Percentiles rank a stretch among this genome's conserved stretches.
These are phyloP conservation scores for Cupressus sempervirens DNA, from an alignment of 75 land plant species.

Conservation along the genomic window DNA sequence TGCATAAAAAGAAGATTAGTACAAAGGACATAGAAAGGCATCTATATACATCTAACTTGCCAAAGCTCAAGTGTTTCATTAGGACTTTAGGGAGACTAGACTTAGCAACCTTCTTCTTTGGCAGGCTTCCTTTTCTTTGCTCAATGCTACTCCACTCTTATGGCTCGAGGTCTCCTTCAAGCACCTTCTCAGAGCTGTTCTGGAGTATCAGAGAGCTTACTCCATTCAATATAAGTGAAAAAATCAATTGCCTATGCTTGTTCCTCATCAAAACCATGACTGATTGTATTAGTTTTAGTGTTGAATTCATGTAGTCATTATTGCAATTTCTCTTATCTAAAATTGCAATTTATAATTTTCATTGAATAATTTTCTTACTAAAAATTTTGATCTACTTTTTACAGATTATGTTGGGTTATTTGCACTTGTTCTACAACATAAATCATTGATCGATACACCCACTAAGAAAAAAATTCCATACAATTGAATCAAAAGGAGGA, in stretches of 20 bases:
- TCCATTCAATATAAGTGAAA: conserved; percentile 7
- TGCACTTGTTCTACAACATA: too few species aligned
- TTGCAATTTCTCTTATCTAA: too few species aligned
- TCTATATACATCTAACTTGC: conserved; percentile 28
- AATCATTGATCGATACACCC: too few species aligned
- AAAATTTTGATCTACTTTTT: too few species aligned
- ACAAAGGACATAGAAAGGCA: conserved; percentile 21
- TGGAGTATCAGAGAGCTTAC: conserved; percentile 34
- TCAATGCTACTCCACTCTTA: conserved; percentile 20
- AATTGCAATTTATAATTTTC: too few species aligned
- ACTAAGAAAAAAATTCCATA: too few species aligned
- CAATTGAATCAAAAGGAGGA: too few species aligned
- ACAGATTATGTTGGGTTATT: too few species aligned
- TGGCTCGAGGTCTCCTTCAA: conserved; percentile 46
- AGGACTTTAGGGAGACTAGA: conserved; percentile 52
- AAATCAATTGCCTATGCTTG: neutral
- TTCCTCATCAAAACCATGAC: neutral
- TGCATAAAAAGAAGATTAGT: neutral
- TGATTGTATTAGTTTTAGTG: neutral
- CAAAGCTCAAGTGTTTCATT: conserved; percentile 35
- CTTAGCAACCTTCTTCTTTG: conserved; percentile 47
- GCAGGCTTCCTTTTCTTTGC: conserved; percentile 25
- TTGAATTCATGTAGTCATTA: too few species aligned
- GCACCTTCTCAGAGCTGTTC: conserved; percentile 27
- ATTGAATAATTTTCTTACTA: too few species aligned